Conservation (phyloP, 257 asterid genomes). For the Eustoma russellianum region DNA sequence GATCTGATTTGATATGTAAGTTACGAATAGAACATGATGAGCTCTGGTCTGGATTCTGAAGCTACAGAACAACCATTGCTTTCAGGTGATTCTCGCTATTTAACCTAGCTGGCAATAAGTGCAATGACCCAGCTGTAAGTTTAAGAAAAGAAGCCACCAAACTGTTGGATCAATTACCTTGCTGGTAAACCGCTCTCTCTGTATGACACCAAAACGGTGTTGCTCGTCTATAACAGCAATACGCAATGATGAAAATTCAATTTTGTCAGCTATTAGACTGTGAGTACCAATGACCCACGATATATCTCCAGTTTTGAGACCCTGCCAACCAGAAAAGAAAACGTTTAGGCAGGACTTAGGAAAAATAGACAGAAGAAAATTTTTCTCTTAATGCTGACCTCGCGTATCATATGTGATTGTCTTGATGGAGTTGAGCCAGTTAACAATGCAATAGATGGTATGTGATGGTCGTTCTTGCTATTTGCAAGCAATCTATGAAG, state of each 20-base stretch:
- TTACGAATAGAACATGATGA: too few species aligned
- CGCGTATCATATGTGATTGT: conserved; percentile 59
- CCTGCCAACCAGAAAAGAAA: conserved; percentile 37
- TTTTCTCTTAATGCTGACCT: conserved; percentile 27
- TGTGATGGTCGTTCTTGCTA: conserved; percentile 29
- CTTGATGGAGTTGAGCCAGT: conserved; percentile 83
- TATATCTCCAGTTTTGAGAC: conserved; percentile 76
- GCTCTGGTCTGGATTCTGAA: too few species aligned
- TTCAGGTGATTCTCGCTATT: not conserved
- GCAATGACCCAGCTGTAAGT: not conserved
- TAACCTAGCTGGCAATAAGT: not conserved
- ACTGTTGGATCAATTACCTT: conserved; percentile 47
- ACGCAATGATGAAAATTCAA: conserved; percentile 76
- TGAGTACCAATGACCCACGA: conserved; percentile 93
- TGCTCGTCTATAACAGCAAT: conserved; percentile 93
- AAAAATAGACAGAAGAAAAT: not conserved
- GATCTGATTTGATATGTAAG: too few species aligned
- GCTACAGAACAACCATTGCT: too few species aligned
- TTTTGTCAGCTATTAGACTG: conserved; percentile 76
- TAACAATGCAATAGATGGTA: conserved; percentile 71
- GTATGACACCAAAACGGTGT: conserved; percentile 95
- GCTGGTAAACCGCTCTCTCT: conserved; percentile 90
- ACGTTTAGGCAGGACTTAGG: not conserved
- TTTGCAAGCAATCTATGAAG: conserved; percentile 61
- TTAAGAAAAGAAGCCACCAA: not conserved